These are phyloP conservation scores for Malassezia sympodialis DNA, from an alignment of 1,284 basidiomycete species.

Conservation along the genomic window DNA sequence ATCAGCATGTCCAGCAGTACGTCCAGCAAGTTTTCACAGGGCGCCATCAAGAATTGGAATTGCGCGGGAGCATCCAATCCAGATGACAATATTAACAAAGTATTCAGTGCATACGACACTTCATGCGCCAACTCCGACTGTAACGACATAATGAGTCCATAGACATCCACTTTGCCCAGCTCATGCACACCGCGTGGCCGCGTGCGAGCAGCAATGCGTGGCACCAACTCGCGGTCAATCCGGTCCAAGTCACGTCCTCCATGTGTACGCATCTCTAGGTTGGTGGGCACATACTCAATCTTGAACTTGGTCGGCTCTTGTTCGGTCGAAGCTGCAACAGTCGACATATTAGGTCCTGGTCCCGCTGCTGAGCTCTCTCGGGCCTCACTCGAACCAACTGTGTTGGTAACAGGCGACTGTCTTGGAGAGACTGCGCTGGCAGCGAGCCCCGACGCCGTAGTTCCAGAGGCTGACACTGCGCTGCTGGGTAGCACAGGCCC, in stretches of 20 bases:
- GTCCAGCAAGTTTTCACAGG: slow-evolving; percentile 71
- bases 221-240: slow-evolving; percentile 60
- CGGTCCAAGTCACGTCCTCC: slow-evolving; percentile 72
- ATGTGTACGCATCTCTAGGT: slow-evolving; percentile 64
- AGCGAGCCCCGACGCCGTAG: background rate
- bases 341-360: background rate
- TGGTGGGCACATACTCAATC: slow-evolving; percentile 79
- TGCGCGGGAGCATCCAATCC: slow-evolving; percentile 54
- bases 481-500: background rate
- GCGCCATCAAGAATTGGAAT: slow-evolving; percentile 59
- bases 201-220: slow-evolving; percentile 52
- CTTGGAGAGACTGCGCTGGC: background rate
- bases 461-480: background rate
- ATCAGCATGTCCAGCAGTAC: slow-evolving; percentile 78
- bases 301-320: slow-evolving; percentile 53
- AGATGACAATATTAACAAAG: slow-evolving; percentile 72
- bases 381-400: slow-evolving; percentile 18
- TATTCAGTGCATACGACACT: slow-evolving; percentile 78
- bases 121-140: slow-evolving; percentile 74
- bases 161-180: slow-evolving; percentile 74
- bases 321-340: background rate
- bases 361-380: slow-evolving; percentile 14
- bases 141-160: slow-evolving; percentile 76
- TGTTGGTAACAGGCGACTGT: slow-evolving; percentile 9
- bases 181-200: slow-evolving; percentile 62